These are phyloP conservation scores for Tetratostichococcus sp. DNA, from an alignment of 139 green algal species.

Conservation along the genomic window DNA sequence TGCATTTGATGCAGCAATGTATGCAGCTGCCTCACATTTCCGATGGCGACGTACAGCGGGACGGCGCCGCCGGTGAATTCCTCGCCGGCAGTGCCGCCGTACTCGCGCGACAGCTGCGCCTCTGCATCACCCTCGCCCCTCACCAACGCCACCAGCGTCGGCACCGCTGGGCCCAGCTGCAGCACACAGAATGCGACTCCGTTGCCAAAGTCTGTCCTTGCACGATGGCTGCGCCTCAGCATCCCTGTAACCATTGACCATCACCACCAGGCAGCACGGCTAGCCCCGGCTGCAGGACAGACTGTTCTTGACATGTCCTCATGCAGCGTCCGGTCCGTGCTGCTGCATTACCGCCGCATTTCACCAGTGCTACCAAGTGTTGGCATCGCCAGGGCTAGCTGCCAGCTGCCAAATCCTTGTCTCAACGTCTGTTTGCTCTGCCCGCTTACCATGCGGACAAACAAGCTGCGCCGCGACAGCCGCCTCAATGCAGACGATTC, in stretches of 20 bases:
- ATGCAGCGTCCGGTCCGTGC: no score
- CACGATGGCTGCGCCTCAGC: neutral
- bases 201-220: no score
- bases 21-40: neutral
- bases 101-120: neutral
- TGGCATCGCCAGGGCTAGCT: no score
- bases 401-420: no score
- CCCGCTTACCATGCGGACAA: no score
- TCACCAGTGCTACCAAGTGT: no score
- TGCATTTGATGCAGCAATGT: neutral
- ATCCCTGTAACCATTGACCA: neutral
- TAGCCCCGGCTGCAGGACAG: neutral
- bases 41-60: conserved; percentile 7
- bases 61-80: neutral
- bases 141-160: neutral
- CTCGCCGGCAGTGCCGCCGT: neutral
- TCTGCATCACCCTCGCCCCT: neutral
- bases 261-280: neutral
- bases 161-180: conserved; percentile 3
- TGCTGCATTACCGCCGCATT: no score
- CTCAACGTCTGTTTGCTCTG: no score
- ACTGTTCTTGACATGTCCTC: no score
- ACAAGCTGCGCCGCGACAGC: no score
- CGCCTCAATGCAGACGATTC: no score
- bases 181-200: neutral